These are phyloP conservation scores for Acanthamoeba healyi DNA, from an alignment of 208 protist species.

Conservation along the genomic window DNA sequence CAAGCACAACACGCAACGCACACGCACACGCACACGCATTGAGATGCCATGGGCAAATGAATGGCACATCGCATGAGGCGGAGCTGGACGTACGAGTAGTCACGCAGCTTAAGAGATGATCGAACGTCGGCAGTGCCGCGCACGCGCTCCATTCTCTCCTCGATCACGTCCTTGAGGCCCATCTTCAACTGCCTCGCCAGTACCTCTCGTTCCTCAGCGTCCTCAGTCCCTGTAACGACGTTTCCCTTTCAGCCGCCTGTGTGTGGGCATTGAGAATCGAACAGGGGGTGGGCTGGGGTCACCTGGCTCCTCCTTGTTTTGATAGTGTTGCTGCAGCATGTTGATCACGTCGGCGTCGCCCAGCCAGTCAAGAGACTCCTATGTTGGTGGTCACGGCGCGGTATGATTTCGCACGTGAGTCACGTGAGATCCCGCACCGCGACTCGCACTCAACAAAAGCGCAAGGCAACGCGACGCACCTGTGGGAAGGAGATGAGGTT, in stretches of 20 bases:
- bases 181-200: not conserved
- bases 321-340: conserved; percentile 46
- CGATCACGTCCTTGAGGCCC: conserved; percentile 5
- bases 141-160: not conserved
- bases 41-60: too few relatives aligned
- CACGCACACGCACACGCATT: too few relatives aligned
- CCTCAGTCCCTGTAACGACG: too few relatives aligned
- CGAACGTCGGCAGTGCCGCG: not conserved
- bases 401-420: too few relatives aligned
- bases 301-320: too few relatives aligned
- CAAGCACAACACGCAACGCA: not conserved
- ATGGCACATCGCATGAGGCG: too few relatives aligned
- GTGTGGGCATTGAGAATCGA: too few relatives aligned
- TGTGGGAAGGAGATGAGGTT: conserved; percentile 14
- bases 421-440: too few relatives aligned
- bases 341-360: not conserved
- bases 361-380: not conserved
- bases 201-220: not conserved
- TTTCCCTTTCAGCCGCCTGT: too few relatives aligned
- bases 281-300: too few relatives aligned
- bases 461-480: not conserved
- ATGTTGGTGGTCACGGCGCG: too few relatives aligned
- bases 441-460: not conserved
- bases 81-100: not conserved
- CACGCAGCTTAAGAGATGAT: not conserved